These are phyloP conservation scores for Carex myosuroides DNA, from an alignment of 176 grass and related monocot species.

Conservation along the genomic window DNA sequence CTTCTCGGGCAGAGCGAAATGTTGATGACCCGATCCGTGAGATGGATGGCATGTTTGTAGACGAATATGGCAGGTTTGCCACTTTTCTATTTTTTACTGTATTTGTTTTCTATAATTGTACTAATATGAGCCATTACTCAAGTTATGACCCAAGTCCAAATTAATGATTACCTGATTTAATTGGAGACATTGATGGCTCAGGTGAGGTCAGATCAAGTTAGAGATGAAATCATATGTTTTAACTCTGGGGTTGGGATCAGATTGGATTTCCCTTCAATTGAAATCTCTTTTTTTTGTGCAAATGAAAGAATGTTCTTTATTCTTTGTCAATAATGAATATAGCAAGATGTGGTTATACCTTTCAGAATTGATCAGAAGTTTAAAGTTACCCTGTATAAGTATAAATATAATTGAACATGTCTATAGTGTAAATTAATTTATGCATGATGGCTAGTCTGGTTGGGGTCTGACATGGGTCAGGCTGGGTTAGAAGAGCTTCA, in stretches of 20 bases:
- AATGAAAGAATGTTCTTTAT: neutral
- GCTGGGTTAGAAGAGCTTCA: no score
- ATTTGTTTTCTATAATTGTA: neutral
- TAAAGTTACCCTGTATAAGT: neutral
- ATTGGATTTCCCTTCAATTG: neutral
- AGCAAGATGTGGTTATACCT: neutral
- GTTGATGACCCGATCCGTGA: slow-evolving; percentile 88
- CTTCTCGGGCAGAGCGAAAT: slow-evolving; percentile 74
- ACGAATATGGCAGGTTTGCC: slow-evolving; percentile 89
- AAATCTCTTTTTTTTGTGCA: neutral
- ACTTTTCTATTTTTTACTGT: neutral
- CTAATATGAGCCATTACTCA: neutral
- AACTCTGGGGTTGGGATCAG: neutral
- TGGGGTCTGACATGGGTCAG: no score
- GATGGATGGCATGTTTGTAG: slow-evolving; percentile 91
- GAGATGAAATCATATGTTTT: neutral
- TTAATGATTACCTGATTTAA: neutral
- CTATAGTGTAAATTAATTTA: neutral
- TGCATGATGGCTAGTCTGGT: neutral
- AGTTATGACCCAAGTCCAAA: neutral
- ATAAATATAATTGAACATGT: neutral
- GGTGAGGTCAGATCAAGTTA: neutral
- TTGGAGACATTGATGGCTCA: neutral
- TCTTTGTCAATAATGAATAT: neutral
- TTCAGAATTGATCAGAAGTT: neutral